phyloP scores from a whole-genome alignment of 208 protist genomes.

The Tritrichomonas musculus region DNA sequence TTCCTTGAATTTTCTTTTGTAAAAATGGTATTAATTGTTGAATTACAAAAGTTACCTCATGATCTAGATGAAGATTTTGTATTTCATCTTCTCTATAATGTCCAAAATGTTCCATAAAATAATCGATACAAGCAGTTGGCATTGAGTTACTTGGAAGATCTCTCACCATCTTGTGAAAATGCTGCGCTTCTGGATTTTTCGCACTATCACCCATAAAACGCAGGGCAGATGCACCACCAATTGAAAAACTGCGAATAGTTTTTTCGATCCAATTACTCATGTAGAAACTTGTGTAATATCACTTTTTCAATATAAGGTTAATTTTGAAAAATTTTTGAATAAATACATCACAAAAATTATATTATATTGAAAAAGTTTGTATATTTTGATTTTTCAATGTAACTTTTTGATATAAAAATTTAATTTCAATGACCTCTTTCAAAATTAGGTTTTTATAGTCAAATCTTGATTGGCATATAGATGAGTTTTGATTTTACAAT shows the following conservation, averaged over 20 bases:
- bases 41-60: background rate
- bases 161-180: background rate
- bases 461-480: too few species aligned
- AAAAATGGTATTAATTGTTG: background rate
- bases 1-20: background rate
- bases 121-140: background rate
- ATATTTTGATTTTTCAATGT: too few species aligned
- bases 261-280: background rate
- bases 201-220: background rate
- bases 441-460: too few species aligned
- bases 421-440: too few species aligned
- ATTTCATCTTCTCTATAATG: background rate
- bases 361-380: too few species aligned
- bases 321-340: too few species aligned
- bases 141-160: background rate
- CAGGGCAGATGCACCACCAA: background rate
- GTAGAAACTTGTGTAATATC: too few species aligned
- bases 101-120: background rate
- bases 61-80: background rate
- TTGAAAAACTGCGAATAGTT: background rate
- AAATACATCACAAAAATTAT: too few species aligned
- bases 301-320: too few species aligned
- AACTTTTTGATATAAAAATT: too few species aligned
- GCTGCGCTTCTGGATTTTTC: background rate
- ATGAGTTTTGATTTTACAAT: too few species aligned